Evolutionary conservation across 2,329 filamentous ascomycete species (phyloP), one percentile per base, ranked within the genome.

Genomic region (Hypocrella siamensis): DNA sequence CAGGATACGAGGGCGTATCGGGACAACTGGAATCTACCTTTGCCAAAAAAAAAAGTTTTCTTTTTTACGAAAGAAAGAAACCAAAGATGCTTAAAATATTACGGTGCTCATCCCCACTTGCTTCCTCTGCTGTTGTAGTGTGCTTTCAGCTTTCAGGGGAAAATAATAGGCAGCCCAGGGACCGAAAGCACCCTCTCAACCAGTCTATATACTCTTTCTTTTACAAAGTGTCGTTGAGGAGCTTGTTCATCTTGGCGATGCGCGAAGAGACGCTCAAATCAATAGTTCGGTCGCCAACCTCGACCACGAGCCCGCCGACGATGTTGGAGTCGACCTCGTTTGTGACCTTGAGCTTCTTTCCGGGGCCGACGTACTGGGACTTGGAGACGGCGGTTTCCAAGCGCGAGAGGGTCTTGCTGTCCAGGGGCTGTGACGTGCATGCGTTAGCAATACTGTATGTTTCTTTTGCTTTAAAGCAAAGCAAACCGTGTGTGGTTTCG

Each of bases 201-300:
- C 6, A 26, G 14, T 14, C 14, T 31, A 7, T 15, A 39, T 42
- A 36, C 44, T 41, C 34, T 29, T 41, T 36, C 33, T 42, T 85
- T 82, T 93, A 98, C 81, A 98, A 70, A 61, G 79, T 72, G 65
- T 98, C 90, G 48, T 73, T 86, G 56, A 98, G 80, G 58, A 93
- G 78, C 79, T 96, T 98, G 83, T 98, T 98, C 75, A 98, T 83
- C 76, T 85, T 93, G 58, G 82, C 73, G 61, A 98, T 79, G 73
- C 88, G 92, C 57, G 81, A 70, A 31, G 88, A 88, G 52, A 98
- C 86, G 62, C 80, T 90, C 47, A 94, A 79, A 64, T 98, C 90
- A 55, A 98, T 93, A 58, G 88, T 96, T 55, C 88, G 81, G 71
- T 96, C 88, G 52, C 86, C 88, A 46, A 96, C 80, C 67, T 96